Evolutionary conservation across 805 yeast species (phyloP), one percentile per base, ranked within the genome.

Genomic region (Saccharomycodes ludwigii): DNA sequence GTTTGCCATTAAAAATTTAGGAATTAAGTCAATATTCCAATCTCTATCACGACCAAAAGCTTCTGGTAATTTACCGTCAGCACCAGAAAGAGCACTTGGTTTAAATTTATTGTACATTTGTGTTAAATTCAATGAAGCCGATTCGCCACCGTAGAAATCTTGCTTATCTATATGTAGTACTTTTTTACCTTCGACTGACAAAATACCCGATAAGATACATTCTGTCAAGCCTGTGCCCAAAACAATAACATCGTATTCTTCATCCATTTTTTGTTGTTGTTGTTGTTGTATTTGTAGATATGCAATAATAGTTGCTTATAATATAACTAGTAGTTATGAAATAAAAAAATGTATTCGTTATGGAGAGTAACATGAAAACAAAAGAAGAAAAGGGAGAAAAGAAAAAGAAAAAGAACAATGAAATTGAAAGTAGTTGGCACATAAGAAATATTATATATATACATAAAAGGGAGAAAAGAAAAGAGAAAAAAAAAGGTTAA

Each of bases 141-240:
- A 73, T 54, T 83, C 94, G 27, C 69, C 98, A 31, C 98, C 98
- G 45, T 91, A 91, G 54, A 85, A 93, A 54, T 84, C 93, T 58
- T 91, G 96, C 47, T 85, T 77, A 56, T 91, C 98, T 40, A 91
- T 85, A 59, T 91, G 98, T 35, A 91, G 68, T 6, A 91, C 97
- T 52, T 91, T 91, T 65, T 91, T 88, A 40, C 97, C 97, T 50
- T 91, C 97, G n/a, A 88, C 95, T 7, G 96, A 84, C 28, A 91
- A 67, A 32, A 91, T 60, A 3, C 98, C 98, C 1, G 95, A 84
- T 27, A 91, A 69, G 38, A 91, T 79, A 63, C 98, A 91, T 58
- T 91, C 98, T 28, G 96, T 88, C 41, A 91, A 69, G n/a, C 98
- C 98, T 38, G 73, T 63, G 19, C 97, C 98, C 38, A 88, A 68